Evolutionary conservation across 352 stramenopile species (phyloP), one percentile per base, ranked within the genome.

Genomic region (Phytophthora quininea): DNA sequence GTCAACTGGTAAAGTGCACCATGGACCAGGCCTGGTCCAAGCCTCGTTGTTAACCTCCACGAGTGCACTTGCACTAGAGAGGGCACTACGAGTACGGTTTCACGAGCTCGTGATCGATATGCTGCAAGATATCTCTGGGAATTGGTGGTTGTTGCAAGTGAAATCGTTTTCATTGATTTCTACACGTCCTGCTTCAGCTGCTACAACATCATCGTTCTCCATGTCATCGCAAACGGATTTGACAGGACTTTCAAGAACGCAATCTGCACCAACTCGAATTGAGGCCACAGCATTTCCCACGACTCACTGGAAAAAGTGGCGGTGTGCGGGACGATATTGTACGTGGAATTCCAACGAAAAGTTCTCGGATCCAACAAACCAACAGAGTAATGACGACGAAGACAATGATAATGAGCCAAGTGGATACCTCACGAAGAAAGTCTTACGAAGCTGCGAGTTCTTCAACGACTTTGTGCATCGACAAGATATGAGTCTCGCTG

Each of bases 91-190:
- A 15, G 50, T 80, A 24, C 73, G 74, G 10, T 77, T 93, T 24
- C 71, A 46, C 5, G 76, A 88, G 54, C 33, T 92, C 2, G 81
- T 80, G 8, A 43, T 88, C 19, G 86, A 92, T 67, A 62, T 92
- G 29, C 42, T 87, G 0, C 81, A 94, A 59, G 79, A 88, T 42
- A 45, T 31, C 2, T 54, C 72, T 48, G 83, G 86, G 3, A 38
- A 48, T 29, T 92, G 84, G 84, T 89, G 83, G 82, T 45, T 91
- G 8, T 58, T 92, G 7, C 84, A 94, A 55, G 69, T 94, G 7
- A 91, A 94, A 53, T 79, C 82, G 2, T 91, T 94, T 38, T 73
- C 82, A 11, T 40, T 76, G 47, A 30, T 24, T 55, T 64, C 55
- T 2, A 46, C 29, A 52, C 63, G 68, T 43, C 63, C 68, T 72